Conservation (phyloP, 495 filamentous ascomycete species). For the Penicillium canescens region DNA sequence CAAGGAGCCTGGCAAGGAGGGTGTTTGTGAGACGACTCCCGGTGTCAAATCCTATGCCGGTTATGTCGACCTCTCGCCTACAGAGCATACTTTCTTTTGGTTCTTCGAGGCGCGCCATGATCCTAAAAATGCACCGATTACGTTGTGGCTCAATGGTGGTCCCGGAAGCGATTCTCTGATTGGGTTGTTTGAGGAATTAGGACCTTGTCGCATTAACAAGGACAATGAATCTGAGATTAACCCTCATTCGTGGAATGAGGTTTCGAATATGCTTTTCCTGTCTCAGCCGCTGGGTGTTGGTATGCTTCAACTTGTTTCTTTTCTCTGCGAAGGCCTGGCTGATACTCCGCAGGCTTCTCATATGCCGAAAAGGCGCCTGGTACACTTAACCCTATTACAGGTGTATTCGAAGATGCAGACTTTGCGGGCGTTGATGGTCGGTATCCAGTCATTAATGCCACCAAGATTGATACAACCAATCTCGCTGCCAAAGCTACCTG, state of each 20-base stretch:
- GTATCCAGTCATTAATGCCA: constrained; percentile 48
- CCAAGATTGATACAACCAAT: constrained; percentile 49
- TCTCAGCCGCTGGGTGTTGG: constrained; percentile 65
- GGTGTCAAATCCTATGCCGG: constrained; percentile 50
- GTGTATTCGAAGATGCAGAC: constrained; percentile 41
- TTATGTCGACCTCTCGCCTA: constrained; percentile 45
- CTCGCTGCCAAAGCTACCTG: constrained; percentile 57
- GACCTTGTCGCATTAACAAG: constrained; percentile 57
- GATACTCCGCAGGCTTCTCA: constrained; percentile 47
- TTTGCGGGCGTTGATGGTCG: constrained; percentile 46
- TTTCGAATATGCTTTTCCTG: constrained; percentile 74
- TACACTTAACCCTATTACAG: constrained; percentile 47
- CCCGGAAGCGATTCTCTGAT: constrained; percentile 65
- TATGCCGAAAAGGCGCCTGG: constrained; percentile 44
- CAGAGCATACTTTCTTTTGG: constrained; percentile 51
- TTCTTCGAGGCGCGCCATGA: constrained; percentile 52
- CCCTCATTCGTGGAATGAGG: constrained; percentile 70
- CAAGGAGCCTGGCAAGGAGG: constrained; percentile 41
- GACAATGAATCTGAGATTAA: constrained; percentile 53
- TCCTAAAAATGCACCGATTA: constrained; percentile 50
- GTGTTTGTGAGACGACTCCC: constrained; percentile 50
- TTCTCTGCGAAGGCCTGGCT: neutral
- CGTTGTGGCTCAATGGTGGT: constrained; percentile 54
- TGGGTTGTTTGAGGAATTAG: constrained; percentile 69
- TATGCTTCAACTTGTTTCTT: constrained; percentile 9